These are phyloP conservation scores for Gentiana macrophylla DNA, from an alignment of 257 asterid genomes.

Conservation along the genomic window DNA sequence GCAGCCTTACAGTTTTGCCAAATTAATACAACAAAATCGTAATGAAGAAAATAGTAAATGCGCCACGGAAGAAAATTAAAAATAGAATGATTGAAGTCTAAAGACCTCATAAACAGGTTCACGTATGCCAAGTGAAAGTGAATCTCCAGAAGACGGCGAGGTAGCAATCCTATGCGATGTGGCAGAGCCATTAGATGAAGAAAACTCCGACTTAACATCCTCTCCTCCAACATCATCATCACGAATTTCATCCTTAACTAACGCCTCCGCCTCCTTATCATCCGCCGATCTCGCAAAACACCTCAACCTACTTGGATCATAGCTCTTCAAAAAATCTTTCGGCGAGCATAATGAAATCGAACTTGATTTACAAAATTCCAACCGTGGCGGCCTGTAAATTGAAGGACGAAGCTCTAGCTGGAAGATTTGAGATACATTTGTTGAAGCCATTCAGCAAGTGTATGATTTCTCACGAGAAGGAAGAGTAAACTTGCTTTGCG, in stretches of 20 bases:
- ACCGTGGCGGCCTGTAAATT: constrained; percentile 26
- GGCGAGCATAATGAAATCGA: constrained; percentile 11
- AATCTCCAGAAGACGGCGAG: constrained; percentile 38
- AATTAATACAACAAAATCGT: no score
- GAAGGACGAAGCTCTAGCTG: constrained; percentile 41
- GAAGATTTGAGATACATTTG: constrained; percentile 32
- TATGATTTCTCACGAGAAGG: constrained; percentile 5
- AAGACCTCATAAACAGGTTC: constrained; percentile 90
- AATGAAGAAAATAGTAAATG: no score
- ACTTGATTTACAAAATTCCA: constrained; percentile 15
- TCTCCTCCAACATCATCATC: constrained; percentile 18
- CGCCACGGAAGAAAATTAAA: no score
- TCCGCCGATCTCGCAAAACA: constrained; percentile 38
- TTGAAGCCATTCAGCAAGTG: constrained; percentile 34
- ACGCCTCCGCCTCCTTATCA: constrained; percentile 29
- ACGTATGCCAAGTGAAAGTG: constrained; percentile 76
- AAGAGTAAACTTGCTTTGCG: no score
- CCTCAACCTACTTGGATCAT: constrained; percentile 35
- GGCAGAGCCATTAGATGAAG: constrained; percentile 30
- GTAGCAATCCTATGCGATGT: constrained; percentile 28
- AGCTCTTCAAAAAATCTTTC: constrained; percentile 28
- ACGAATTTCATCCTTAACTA: constrained; percentile 27
- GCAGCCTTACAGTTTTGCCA: no score
- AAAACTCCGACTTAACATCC: constrained; percentile 29
- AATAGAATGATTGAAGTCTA: no score